A percentile compares a stretch with the other conserved stretches of the same genome.
Conservation (phyloP, 257 asterid genomes). For the Solanum pinnatisectum region DNA sequence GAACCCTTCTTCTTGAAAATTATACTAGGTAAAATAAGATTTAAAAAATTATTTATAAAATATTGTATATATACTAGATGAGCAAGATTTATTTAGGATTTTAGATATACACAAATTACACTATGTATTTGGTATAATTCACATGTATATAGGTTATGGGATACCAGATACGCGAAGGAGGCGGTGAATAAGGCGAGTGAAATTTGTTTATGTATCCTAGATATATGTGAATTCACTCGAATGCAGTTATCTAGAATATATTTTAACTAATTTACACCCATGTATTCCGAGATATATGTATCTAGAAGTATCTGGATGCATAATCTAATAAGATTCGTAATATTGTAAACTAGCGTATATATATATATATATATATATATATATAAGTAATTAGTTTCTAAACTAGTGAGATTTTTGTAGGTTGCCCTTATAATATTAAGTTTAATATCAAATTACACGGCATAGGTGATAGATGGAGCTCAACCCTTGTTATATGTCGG, state of each 20-base stretch:
- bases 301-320: background rate
- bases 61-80: background rate
- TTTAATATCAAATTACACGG: background rate
- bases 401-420: background rate
- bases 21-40: background rate
- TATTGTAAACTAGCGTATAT: too few species aligned
- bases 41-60: too few species aligned
- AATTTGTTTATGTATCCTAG: too few species aligned
- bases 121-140: too few species aligned
- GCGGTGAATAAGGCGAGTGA: fast-evolving
- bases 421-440: background rate
- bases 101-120: background rate
- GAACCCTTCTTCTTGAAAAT: background rate
- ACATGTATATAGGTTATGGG: background rate
- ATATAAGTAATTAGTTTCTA: too few species aligned
- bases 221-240: too few species aligned
- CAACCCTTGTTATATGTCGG: background rate
- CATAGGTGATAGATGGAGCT: background rate
- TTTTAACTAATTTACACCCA: too few species aligned
- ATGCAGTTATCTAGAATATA: too few species aligned
- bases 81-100: background rate
- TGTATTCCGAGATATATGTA: too few species aligned
- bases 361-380: too few species aligned
- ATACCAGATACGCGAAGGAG: background rate
- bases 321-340: too few species aligned